Evolutionary conservation across 306 rosid species (phyloP).

Genomic region (Lagenaria siceraria): DNA sequence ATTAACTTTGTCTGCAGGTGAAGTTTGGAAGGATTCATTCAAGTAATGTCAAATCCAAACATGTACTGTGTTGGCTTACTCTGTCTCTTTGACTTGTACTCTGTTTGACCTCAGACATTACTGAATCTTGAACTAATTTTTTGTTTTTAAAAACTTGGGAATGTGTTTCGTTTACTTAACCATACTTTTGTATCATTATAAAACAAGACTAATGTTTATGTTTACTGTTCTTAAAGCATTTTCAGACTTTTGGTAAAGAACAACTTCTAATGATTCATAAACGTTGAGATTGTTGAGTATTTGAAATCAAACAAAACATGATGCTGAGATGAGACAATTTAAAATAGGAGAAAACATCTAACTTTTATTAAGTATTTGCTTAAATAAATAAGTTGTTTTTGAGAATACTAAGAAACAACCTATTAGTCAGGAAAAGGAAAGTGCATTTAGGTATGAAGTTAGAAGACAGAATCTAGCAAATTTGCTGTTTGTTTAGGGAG

Average conservation of each 20-base stretch:
- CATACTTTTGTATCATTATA: neutral
- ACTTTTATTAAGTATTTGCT: neutral
- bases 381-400: neutral
- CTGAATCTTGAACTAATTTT: neutral
- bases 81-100: neutral
- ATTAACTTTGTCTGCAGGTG: neutral
- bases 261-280: neutral
- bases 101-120: neutral
- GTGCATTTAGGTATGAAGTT: neutral
- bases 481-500: neutral
- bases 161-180: neutral
- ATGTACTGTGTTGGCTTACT: neutral
- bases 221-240: neutral
- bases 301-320: neutral
- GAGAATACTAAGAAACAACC: neutral
- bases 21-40: neutral
- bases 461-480: conserved; percentile 6
- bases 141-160: neutral
- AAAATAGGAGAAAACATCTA: neutral
- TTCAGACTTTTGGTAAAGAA: neutral
- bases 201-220: neutral
- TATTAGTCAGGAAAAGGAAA: neutral
- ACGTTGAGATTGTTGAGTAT: neutral
- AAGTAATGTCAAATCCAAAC: neutral
- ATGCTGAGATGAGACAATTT: neutral